Evolutionary conservation across 2,329 filamentous ascomycete species (phyloP), one percentile per base, ranked within the genome.

Genomic region (Hypoxylon sp.): DNA sequence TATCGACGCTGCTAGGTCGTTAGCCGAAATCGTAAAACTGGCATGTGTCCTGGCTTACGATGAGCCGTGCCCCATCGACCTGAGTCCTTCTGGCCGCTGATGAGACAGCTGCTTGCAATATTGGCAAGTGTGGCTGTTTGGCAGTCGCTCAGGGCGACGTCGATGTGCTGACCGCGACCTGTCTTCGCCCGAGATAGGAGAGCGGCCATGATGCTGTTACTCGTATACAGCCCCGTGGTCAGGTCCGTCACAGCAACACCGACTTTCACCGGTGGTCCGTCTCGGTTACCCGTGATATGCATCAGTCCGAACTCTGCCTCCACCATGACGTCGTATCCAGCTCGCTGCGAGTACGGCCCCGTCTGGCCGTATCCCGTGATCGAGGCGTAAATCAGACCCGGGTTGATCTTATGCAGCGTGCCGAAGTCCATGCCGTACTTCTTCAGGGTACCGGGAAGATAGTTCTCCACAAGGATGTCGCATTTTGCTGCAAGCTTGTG

Each of bases 241-340:
- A 99, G 81, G 78, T 99, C 96, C 0, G 96, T 98, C 2, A 99
- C 96, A 1, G 96, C 96, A 2, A 99, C 96, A 16, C 96, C 96
- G 2, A 99, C 96, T 80, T 99, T 99, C 38, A 97, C 96, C 0
- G 96, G 96, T 1, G 93, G 91, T 0, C 95, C 93, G 73, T 97
- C 91, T 59, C 94, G 86, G 65, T 87, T 87, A 30, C 96, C 96
- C 0, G 96, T 99, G 72, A 99, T 98, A 80, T 99, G 96, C 96
- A 99, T 99, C 60, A 99, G 81, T 0, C 96, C 96, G 80, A 99
- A 94, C 77, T 98, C 96, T 64, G 96, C 96, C 82, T 99, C 96
- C 9, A 99, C 95, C 95, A 99, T 99, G 71, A 99, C 96, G 79
- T 99, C 96, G 83, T 99, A 99, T 3, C 96, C 96, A 2, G 96